Evolutionary conservation across 495 filamentous ascomycete genomes (phyloP), one percentile per base, ranked within the genome.

Genomic region (Sabuloglossum arenarium): DNA sequence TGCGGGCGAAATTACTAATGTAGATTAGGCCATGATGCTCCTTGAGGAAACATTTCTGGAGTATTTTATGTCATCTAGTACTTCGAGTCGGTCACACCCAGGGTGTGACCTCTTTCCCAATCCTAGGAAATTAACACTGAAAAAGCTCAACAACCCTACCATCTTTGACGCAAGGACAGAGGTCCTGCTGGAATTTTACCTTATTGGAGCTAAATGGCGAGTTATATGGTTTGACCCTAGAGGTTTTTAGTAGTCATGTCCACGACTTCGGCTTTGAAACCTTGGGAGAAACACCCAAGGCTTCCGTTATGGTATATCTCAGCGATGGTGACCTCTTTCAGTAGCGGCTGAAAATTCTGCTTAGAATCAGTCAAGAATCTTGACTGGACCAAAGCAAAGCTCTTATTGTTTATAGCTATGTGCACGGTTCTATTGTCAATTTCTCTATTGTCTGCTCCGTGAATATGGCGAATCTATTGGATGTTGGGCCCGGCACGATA

Each of bases 171-270:
- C 87, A 16, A 97, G 93, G 93, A 81, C 82, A 61, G 78, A 80
- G 60, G 78, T 93, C 27, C 83, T 94, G 61, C 78, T 76, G 29
- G 79, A 82, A 50, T 74, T 84, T 58, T 97, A 85, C 73, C 71
- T 95, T 21, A 67, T 99, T 14, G 88, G 85, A 8, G 91, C 97
- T 66, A 86, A 95, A 56, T 93, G 91, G 90, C 39, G 76, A 72
- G 23, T 63, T 99, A 32, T 86, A 87, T 63, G 70, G 95, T 25
- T 68, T 96, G 16, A 84, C 86, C 67, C 73, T 97, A 29, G 27
- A 43, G 0, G 66, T 82, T 19, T 63, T 86, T 9, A 77, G 83
- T 50, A 76, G 75, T 19, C 74, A 84, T 16, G 81, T 94, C 27
- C 72, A 68, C 32, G 73, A 73, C 42, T 84, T 88, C 67, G 79